Conservation (phyloP, 2,329 filamentous ascomycete species). For the Arthrobotrys conoides region DNA sequence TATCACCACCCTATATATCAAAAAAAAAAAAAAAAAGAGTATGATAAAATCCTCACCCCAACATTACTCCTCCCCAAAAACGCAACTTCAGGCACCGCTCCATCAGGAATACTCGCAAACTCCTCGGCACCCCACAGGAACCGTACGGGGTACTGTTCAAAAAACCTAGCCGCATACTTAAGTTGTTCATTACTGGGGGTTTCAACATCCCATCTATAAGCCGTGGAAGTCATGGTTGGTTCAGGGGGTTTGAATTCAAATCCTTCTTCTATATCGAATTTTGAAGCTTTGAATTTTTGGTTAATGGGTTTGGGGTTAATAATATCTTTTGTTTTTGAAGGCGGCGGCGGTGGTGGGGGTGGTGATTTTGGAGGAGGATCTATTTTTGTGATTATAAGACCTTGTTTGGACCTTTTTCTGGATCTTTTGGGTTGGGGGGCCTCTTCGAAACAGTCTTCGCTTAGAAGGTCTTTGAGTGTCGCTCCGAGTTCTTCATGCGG, state of each 20-base stretch:
- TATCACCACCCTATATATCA: not conserved
- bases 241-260: slow-evolving; percentile 51
- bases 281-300: slow-evolving; percentile 53
- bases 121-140: slow-evolving; percentile 74
- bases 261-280: slow-evolving; percentile 46
- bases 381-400: no score
- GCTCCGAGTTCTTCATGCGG: not conserved
- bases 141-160: slow-evolving; percentile 69
- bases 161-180: slow-evolving; percentile 69
- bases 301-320: slow-evolving; percentile 35
- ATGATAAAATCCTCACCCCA: slow-evolving; percentile 67
- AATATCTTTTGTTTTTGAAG: no score
- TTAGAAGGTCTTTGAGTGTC: not conserved
- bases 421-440: not conserved
- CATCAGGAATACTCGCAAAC: slow-evolving; percentile 74
- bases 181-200: slow-evolving; percentile 69
- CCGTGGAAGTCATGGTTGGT: slow-evolving; percentile 51
- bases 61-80: slow-evolving; percentile 80
- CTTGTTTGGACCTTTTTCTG: not conserved
- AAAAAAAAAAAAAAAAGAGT: not conserved
- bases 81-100: slow-evolving; percentile 68
- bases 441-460: not conserved
- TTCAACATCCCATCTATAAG: slow-evolving; percentile 71
- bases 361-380: no score
- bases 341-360: not conserved